These are phyloP conservation scores for Juncus effusus DNA, from an alignment of 176 grass and related monocot genomes.

Conservation along the genomic window DNA sequence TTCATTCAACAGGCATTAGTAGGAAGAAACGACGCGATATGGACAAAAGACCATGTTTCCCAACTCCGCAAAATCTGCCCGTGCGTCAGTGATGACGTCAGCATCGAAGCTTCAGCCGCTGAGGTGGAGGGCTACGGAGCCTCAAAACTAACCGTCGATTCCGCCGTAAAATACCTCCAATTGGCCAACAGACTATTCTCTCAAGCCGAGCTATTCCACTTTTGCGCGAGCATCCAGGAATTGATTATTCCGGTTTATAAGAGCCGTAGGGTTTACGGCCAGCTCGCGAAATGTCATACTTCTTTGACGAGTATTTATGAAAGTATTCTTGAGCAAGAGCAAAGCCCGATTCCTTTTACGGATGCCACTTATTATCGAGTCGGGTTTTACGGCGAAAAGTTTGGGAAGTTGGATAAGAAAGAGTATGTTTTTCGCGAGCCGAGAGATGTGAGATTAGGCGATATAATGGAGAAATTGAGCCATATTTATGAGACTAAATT, in stretches of 20 bases:
- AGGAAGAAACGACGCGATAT: conserved; percentile 95
- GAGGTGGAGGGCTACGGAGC: conserved; percentile 99
- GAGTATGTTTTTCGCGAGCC: conserved; percentile 89
- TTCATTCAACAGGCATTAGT: conserved; percentile 69
- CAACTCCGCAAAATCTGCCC: conserved; percentile 90
- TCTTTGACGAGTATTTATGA: conserved; percentile 86
- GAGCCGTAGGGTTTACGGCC: conserved; percentile 85
- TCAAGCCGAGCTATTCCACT: conserved; percentile 94
- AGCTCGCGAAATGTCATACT: conserved; percentile 95
- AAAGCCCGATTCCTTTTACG: conserved; percentile 91
- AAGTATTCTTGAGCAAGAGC: conserved; percentile 95
- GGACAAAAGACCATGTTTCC: conserved; percentile 81
- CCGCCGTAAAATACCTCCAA: conserved; percentile 97
- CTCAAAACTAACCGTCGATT: conserved; percentile 90
- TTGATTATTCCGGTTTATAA: conserved; percentile 97
- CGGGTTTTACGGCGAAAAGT: conserved; percentile 89
- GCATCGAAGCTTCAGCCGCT: conserved; percentile 70
- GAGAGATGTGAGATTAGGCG: conserved; percentile 89
- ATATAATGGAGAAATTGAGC: conserved; percentile 98
- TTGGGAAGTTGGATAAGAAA: conserved; percentile 81
- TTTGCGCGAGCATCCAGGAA: conserved; percentile 89
- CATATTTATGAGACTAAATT: conserved; percentile 90
- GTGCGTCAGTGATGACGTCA: conserved; percentile 69
- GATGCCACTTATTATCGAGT: conserved; percentile 98
- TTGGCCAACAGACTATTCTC: conserved; percentile 85